Conservation (phyloP, 208 protist genomes). For the Angomonas deanei region DNA sequence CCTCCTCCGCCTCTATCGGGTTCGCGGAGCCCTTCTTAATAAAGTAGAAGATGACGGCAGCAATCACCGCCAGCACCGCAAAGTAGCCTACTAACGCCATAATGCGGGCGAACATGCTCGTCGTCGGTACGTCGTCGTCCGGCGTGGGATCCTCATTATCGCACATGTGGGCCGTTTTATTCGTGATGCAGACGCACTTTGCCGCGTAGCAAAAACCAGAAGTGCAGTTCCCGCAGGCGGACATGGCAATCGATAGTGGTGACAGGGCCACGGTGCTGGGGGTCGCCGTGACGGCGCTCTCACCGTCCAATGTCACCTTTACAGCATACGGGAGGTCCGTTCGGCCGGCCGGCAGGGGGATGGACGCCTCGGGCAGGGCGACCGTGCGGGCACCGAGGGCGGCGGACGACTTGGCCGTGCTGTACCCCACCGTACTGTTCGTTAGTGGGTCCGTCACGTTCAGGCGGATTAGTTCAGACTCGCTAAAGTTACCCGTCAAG, state of each 20-base stretch:
- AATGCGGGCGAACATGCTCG: slow-evolving; percentile 17
- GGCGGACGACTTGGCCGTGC: slow-evolving; percentile 7
- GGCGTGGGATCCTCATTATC: not conserved
- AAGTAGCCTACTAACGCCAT: slow-evolving; percentile 30
- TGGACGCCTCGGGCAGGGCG: slow-evolving; percentile 16
- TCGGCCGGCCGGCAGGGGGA: slow-evolving; percentile 5
- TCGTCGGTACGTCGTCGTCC: not conserved
- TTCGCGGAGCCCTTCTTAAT: not conserved
- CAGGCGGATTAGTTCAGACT: not conserved
- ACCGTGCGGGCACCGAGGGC: slow-evolving; percentile 12
- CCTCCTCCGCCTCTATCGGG: slow-evolving; percentile 9
- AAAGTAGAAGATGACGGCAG: slow-evolving; percentile 19
- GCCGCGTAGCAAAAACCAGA: slow-evolving; percentile 35
- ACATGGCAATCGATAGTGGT: slow-evolving; percentile 47
- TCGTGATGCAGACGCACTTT: slow-evolving; percentile 29
- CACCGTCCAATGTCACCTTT: slow-evolving; percentile 31
- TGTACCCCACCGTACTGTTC: slow-evolving; percentile 12
- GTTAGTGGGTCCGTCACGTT: slow-evolving; percentile 4
- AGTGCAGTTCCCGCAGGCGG: slow-evolving; percentile 25
- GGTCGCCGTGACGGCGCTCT: slow-evolving; percentile 10
- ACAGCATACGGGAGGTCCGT: slow-evolving; percentile 13
- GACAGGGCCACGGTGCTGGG: slow-evolving; percentile 47
- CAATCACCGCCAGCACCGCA: slow-evolving; percentile 25
- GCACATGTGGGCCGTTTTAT: slow-evolving; percentile 27
- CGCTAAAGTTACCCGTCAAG: not conserved